Conservation (phyloP, 257 asterid genomes). For the Solanum chmielewskii region DNA sequence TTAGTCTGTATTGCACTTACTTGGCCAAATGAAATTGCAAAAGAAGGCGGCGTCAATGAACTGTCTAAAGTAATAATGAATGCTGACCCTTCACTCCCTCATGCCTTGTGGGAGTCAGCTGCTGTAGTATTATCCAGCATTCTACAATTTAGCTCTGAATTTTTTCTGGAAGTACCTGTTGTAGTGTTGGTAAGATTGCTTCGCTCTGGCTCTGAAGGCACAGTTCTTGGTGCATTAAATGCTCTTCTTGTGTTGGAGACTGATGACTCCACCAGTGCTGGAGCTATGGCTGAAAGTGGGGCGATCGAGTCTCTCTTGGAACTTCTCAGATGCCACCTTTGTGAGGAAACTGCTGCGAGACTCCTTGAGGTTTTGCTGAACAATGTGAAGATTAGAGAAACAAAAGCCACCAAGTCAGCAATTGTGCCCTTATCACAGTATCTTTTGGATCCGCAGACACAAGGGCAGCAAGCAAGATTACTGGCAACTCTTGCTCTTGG, state of each 20-base stretch:
- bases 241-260: conserved; percentile 93
- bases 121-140: conserved; percentile 86
- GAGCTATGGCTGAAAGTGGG: conserved; percentile 99
- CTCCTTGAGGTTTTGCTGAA: conserved; percentile 82
- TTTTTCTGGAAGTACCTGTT: conserved; percentile 94
- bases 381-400: conserved; percentile 88
- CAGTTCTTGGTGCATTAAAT: conserved; percentile 79
- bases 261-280: conserved; percentile 93
- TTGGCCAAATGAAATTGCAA: conserved; percentile 98
- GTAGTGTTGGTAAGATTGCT: conserved; percentile 89
- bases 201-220: conserved; percentile 74
- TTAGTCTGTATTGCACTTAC: conserved; percentile 63
- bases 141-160: conserved; percentile 89
- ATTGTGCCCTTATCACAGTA: conserved; percentile 88
- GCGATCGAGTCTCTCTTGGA: conserved; percentile 91
- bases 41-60: conserved; percentile 95
- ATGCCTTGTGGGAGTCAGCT: conserved; percentile 91
- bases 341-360: conserved; percentile 96
- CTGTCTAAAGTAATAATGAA: conserved; percentile 81
- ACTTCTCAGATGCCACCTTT: conserved; percentile 84
- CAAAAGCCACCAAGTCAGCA: conserved; percentile 86
- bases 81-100: conserved; percentile 75
- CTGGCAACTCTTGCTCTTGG: conserved; percentile 97
- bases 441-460: conserved; percentile 98
- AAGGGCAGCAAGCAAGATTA: conserved; percentile 94